phyloP scores from a whole-genome alignment of 2,329 filamentous ascomycete species.

The Aspergillus sclerotialis region DNA sequence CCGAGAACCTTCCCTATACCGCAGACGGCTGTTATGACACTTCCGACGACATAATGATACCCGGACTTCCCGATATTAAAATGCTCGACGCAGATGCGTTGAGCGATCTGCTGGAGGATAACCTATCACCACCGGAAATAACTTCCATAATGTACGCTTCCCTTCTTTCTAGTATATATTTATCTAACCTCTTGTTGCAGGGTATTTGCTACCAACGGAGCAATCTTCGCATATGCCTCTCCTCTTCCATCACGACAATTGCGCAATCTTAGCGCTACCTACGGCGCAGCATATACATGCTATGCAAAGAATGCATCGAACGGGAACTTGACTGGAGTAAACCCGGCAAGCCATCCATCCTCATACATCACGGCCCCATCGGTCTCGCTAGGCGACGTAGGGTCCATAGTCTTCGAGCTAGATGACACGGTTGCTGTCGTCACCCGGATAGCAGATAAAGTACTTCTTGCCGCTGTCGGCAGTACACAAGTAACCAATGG shows the following conservation, averaged over 20 bases:
- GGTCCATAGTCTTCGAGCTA: constrained; percentile 37
- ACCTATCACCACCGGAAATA: constrained; percentile 37
- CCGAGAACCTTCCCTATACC: not conserved
- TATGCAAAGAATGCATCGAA: constrained; percentile 35
- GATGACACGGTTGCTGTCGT: constrained; percentile 35
- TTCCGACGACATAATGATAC: constrained; percentile 29
- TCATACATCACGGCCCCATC: constrained; percentile 37
- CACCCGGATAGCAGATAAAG: constrained; percentile 36
- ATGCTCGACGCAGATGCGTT: constrained; percentile 38
- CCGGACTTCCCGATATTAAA: constrained; percentile 35
- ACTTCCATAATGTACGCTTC: constrained; percentile 34
- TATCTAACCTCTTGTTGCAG: too few relatives aligned
- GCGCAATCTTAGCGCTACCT: constrained; percentile 36
- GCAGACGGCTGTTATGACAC: constrained; percentile 4
- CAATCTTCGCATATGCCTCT: constrained; percentile 38
- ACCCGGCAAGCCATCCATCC: constrained; percentile 35
- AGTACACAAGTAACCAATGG: constrained; percentile 22
- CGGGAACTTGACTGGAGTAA: constrained; percentile 37
- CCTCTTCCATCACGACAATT: constrained; percentile 32
- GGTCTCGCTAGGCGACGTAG: constrained; percentile 35
- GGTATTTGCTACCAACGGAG: constrained; percentile 38
- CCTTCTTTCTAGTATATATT: not conserved
- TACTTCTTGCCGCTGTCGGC: constrained; percentile 35
- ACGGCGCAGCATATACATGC: constrained; percentile 37
- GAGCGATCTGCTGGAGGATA: constrained; percentile 35